These are phyloP conservation scores for Cyberlindnera japonica DNA, from an alignment of 805 yeast genomes.

Conservation along the genomic window DNA sequence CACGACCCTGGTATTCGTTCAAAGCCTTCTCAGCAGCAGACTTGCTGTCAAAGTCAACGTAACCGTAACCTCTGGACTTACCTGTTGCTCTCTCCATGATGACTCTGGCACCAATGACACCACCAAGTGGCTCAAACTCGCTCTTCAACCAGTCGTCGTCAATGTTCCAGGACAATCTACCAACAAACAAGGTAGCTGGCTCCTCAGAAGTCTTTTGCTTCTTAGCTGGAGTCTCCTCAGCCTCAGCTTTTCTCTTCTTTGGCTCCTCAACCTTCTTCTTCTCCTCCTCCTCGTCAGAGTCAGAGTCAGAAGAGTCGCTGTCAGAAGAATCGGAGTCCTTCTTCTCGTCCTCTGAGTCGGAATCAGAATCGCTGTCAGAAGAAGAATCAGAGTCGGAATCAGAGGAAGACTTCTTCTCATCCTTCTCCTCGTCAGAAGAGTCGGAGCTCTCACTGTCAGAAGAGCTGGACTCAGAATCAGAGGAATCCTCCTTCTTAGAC, in stretches of 20 bases:
- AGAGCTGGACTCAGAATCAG: constrained; percentile 5
- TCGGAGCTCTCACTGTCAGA: constrained; percentile 19
- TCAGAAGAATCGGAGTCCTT: constrained; percentile 23
- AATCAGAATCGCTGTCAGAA: constrained; percentile 4
- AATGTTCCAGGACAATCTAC: constrained; percentile 95
- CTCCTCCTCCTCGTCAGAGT: constrained; percentile 11
- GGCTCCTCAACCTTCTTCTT: constrained; percentile 26
- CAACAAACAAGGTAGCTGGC: constrained; percentile 90
- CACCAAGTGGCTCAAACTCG: constrained; percentile 81
- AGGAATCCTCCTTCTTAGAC: constrained; percentile 23
- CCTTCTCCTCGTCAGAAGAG: constrained; percentile 20
- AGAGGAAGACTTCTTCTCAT: constrained; percentile 21
- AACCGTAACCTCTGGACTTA: constrained; percentile 95
- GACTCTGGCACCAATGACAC: constrained; percentile 86
- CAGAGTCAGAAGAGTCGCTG: constrained; percentile 25
- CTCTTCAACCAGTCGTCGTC: constrained; percentile 91
- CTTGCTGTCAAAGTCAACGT: constrained; percentile 85
- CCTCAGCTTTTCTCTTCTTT: constrained; percentile 36
- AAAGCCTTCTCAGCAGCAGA: constrained; percentile 84
- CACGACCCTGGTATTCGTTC: constrained; percentile 81
- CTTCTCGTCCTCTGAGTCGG: constrained; percentile 6
- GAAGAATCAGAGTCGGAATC: constrained; percentile 9
- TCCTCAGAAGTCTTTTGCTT: constrained; percentile 44
- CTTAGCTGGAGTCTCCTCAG: constrained; percentile 32
- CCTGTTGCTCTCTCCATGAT: constrained; percentile 89